Percentiles rank a stretch among this genome's conserved stretches.
Evolutionary conservation across 805 yeast genomes (phyloP).

Genomic region (Candida xyloterini): DNA sequence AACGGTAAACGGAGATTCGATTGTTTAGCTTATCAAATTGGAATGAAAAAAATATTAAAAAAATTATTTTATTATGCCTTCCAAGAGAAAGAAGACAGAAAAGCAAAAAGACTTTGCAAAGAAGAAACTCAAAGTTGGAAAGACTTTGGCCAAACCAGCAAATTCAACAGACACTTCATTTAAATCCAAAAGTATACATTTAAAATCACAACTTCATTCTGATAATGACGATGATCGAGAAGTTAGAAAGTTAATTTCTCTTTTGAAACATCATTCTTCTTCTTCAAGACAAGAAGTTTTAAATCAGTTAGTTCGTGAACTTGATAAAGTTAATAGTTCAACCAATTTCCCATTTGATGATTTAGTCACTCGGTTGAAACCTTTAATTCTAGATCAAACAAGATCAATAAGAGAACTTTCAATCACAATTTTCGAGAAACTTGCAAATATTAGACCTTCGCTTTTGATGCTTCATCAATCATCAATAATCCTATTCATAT

Average conservation of each 20-base stretch:
- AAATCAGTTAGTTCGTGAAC: slow-evolving; percentile 34
- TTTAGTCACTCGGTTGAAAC: slow-evolving; percentile 53
- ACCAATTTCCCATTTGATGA: slow-evolving; percentile 48
- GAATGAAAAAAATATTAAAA: neutral
- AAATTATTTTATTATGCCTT: slow-evolving; percentile 37
- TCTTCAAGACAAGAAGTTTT: slow-evolving; percentile 72
- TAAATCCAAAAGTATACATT: slow-evolving; percentile 54
- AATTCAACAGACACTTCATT: slow-evolving; percentile 87
- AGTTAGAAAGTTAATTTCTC: slow-evolving; percentile 57
- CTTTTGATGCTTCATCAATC: slow-evolving; percentile 60
- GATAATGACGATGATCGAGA: slow-evolving; percentile 40
- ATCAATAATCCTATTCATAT: slow-evolving; percentile 65
- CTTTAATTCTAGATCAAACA: slow-evolving; percentile 67
- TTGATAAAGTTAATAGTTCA: slow-evolving; percentile 10
- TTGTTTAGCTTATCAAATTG: neutral
- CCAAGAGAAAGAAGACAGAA: slow-evolving; percentile 55
- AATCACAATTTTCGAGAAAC: slow-evolving; percentile 43
- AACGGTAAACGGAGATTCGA: no score
- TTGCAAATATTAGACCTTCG: slow-evolving; percentile 49
- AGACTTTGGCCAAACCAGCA: slow-evolving; percentile 63
- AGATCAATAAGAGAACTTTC: slow-evolving; percentile 60
- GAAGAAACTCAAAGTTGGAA: slow-evolving; percentile 84
- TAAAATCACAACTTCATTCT: slow-evolving; percentile 36
- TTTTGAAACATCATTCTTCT: slow-evolving; percentile 71
- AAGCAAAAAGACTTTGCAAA: slow-evolving; percentile 75